Evolutionary conservation across 2,329 filamentous ascomycete species (phyloP), one percentile per base, ranked within the genome.

Genomic region (Colletotrichum magnum): DNA sequence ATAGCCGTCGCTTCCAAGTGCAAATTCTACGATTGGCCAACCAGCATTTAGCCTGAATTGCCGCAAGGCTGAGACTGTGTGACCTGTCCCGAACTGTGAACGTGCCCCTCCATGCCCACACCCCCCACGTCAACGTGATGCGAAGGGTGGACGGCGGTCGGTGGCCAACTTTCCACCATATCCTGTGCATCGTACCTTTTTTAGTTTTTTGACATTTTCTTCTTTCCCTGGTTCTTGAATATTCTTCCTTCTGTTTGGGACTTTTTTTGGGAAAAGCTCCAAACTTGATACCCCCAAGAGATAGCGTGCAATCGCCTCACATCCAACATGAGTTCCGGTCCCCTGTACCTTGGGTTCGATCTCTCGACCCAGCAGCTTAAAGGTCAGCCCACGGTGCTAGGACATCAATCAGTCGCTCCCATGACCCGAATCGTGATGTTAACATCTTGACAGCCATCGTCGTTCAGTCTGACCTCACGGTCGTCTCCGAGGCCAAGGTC

Each of bases 301-400:
- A 36, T 32, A 26, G 48, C 28, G n/a, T 39, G 12, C 48, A 10
- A 45, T 50, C 43, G 39, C 43, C 39, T 15, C 41, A 10, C 32
- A 5, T 50, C 18, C 67, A 52, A n/a, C 45, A 70, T 70, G 68
- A 69, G 64, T 58, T 61, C 68, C 71, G 86, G 83, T 39, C 91
- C 93, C 18, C 84, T 97, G 70, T 97, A 97, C 78, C 86, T 97
- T 77, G 96, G 96, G 70, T 95, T 98, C 80, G 96, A 99, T 83
- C 91, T 98, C 69, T 98, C 95, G 51, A 98, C 96, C 67, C 96
- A 98, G 81, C 95, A 98, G 80, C 88, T 98, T 67, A 98, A 99
- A 88, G 95, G 94, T 90, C 80, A 72, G 77, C 73, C 18, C 26
- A 43, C 47, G 6, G 41, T 50, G 21, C n/a, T n/a, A 16, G 6